A percentile compares a stretch with the other conserved stretches of the same genome.
These are phyloP conservation scores for Trifolium dubium DNA, from an alignment of 306 rosid genomes.

Conservation along the genomic window DNA sequence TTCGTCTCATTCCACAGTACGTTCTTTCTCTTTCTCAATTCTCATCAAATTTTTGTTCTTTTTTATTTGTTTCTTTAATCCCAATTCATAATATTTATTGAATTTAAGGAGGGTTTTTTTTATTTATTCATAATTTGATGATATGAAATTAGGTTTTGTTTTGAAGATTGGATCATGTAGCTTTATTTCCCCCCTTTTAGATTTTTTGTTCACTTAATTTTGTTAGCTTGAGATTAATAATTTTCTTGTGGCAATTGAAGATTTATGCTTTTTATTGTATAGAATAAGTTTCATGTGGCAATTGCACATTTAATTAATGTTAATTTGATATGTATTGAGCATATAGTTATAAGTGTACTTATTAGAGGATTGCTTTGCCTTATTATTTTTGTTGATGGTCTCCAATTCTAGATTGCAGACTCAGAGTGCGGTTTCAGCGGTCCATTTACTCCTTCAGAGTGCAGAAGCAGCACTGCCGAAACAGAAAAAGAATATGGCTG, in stretches of 20 bases:
- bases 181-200: neutral
- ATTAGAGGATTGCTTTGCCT: constrained; percentile 6
- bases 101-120: neutral
- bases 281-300: neutral
- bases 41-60: neutral
- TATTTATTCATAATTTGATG: neutral
- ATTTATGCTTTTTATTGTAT: neutral
- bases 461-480: constrained; percentile 75
- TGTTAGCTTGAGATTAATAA: neutral
- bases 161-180: neutral
- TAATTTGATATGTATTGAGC: constrained; percentile 13
- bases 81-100: neutral
- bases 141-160: constrained; percentile 10
- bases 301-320: constrained; percentile 5
- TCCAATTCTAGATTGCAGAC: constrained; percentile 65
- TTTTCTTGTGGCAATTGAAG: constrained; percentile 13
- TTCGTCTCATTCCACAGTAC: constrained; percentile 82
- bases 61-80: neutral
- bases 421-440: constrained; percentile 66
- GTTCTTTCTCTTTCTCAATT: neutral
- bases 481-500: constrained; percentile 73
- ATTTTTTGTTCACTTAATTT: too few relatives aligned
- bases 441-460: constrained; percentile 68
- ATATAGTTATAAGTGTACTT: neutral
- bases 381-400: constrained; percentile 21